Base-by-base conservation (phyloP, 1,139 yeast species). In the Candida sanyaensis region DNA sequence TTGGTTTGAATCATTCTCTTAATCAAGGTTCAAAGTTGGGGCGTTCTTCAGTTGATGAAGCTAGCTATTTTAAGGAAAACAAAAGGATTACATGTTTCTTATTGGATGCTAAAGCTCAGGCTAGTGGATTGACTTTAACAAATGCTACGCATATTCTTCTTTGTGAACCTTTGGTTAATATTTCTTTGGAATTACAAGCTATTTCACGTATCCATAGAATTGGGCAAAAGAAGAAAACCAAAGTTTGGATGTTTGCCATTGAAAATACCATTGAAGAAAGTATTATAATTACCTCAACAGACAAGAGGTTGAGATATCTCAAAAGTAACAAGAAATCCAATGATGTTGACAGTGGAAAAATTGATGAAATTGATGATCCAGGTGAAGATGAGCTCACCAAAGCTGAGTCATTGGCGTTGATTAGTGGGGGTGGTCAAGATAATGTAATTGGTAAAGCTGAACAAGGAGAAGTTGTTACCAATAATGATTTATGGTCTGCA, bases 91-190 rank as follows among this genome's bases (percentile, higher is more conserved):
- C 97, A 0, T 91, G 97, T 63, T 84, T 92, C 59, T 65, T 93
- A 38, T 69, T 93, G 54, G 89, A 90, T 66, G 93, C 97, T 0
- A 85, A 83, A 56, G 87, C 92, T 0, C 89, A 91, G 60, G 91
- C 96, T 8, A 83, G 97, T 29, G 99, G 98, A 0, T 72, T 93
- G 55, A 93, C 96, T 2, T 74, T 93, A 53, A 83, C 91, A 11
- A 92, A 92, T 69, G 98, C 98, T 0, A 85, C 89, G 0, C 97
- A 93, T 64, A 92, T 93, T 0, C 86, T 89, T 55, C 64, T 91
- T 9, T 86, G 96, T 64, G 99, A 93, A 63, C 98, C 98, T 0
- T 75, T 93, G 52, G 86, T 92, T n/a, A 91, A 90, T 59, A 83
- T 91, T 0, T 86, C 96, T 1, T 73, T 91, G 44, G 98, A 93